phyloP scores from a whole-genome alignment of 2,329 filamentous ascomycete genomes.

The Verticillium albo-atrum region DNA sequence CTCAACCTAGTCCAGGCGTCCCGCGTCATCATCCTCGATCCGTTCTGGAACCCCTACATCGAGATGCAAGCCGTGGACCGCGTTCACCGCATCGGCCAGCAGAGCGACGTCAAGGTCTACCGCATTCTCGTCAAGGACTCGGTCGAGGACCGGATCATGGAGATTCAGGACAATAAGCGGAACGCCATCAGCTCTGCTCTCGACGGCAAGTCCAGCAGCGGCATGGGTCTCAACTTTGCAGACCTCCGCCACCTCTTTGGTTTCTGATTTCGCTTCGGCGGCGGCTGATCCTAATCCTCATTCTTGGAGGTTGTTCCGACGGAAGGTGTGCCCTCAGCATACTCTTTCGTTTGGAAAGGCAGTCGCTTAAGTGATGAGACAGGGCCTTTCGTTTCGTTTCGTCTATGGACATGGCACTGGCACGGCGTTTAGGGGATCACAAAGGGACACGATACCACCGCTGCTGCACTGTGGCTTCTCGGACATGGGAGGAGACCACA shows the following conservation, averaged over 20 bases:
- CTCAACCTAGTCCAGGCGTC: conserved; percentile 81
- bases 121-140: conserved; percentile 72
- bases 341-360: background rate
- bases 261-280: background rate
- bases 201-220: conserved; percentile 65
- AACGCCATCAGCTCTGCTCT: conserved; percentile 73
- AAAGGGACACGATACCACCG: no score
- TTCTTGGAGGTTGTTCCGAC: background rate
- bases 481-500: no score
- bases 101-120: conserved; percentile 70
- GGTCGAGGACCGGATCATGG: conserved; percentile 82
- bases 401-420: no score
- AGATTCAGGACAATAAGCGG: conserved; percentile 74
- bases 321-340: background rate
- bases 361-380: no score
- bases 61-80: conserved; percentile 91
- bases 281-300: background rate
- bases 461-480: no score
- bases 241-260: conserved; percentile 70
- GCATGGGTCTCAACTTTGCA: conserved; percentile 60
- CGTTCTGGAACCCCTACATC: conserved; percentile 92
- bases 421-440: no score
- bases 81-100: conserved; percentile 82
- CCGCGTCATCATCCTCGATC: conserved; percentile 85
- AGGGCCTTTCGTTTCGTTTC: no score